Conservation (phyloP, 2,329 filamentous ascomycete species). For the Aspergillus brasiliensis region DNA sequence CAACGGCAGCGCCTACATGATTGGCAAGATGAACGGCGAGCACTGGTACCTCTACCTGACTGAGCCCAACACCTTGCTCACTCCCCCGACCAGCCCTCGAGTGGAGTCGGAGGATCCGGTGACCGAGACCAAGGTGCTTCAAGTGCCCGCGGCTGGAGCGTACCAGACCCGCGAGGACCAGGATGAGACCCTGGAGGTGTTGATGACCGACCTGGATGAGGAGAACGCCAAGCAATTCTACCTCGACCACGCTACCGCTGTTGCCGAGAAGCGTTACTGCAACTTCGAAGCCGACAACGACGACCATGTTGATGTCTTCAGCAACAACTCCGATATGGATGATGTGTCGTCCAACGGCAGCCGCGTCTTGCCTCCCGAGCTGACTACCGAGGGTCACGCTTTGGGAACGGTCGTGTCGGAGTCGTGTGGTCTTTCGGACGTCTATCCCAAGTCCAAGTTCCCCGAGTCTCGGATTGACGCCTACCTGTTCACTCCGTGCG, state of each 20-base stretch:
- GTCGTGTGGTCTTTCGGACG: slow-evolving; percentile 80
- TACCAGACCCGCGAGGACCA: slow-evolving; percentile 35
- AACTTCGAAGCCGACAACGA: slow-evolving; percentile 65
- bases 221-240: slow-evolving; percentile 69
- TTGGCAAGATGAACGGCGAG: slow-evolving; percentile 99
- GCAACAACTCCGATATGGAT: slow-evolving; percentile 67
- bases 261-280: slow-evolving; percentile 80
- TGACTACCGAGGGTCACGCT: slow-evolving; percentile 91
- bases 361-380: slow-evolving; percentile 64
- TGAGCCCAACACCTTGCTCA: slow-evolving; percentile 75
- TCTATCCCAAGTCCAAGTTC: slow-evolving; percentile 85
- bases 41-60: slow-evolving; percentile 99
- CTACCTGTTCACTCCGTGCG: slow-evolving; percentile 94
- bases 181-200: slow-evolving; percentile 61
- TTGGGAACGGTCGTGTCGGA: slow-evolving; percentile 92
- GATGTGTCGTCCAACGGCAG: slow-evolving; percentile 56
- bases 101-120: slow-evolving; percentile 51
- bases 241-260: slow-evolving; percentile 80
- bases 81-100: slow-evolving; percentile 76
- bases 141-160: slow-evolving; percentile 48
- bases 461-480: slow-evolving; percentile 93
- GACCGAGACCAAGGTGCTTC: slow-evolving; percentile 62
- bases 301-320: slow-evolving; percentile 73
- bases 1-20: slow-evolving; percentile 96
- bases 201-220: slow-evolving; percentile 70